Conservation (phyloP, 108 stramenopile genomes). For the Tribonema minus region DNA sequence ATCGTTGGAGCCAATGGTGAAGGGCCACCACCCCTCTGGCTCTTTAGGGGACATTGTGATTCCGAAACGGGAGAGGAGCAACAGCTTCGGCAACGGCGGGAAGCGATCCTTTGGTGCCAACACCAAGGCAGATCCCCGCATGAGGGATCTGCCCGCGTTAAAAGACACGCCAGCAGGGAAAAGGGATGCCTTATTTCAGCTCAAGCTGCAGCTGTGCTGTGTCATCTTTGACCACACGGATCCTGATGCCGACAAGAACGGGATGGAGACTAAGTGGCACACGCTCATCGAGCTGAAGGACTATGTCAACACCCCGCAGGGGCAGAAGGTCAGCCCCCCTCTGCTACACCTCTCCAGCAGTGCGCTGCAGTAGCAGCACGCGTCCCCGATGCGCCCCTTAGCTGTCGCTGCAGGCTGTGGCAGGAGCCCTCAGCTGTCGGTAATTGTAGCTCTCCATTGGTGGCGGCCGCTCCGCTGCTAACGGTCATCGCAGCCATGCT, state of each 20-base stretch:
- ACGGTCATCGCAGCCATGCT: too few relatives aligned
- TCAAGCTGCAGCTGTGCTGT: constrained; percentile 27
- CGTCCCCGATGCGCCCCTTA: too few relatives aligned
- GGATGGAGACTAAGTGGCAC: constrained; percentile 86
- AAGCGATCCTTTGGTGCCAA: not conserved
- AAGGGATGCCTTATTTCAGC: constrained; percentile 11
- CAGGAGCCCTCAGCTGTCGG: too few relatives aligned
- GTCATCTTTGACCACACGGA: constrained; percentile 20
- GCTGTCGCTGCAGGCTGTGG: too few relatives aligned
- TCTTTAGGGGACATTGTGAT: not conserved
- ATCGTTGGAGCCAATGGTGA: too few relatives aligned
- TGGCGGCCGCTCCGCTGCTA: too few relatives aligned
- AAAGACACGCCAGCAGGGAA: not conserved
- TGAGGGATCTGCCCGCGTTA: not conserved
- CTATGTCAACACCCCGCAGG: constrained; percentile 88
- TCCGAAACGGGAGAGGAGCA: not conserved
- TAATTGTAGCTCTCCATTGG: too few relatives aligned
- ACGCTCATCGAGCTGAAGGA: constrained; percentile 90
- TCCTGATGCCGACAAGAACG: constrained; percentile 62
- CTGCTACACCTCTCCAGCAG: too few relatives aligned
- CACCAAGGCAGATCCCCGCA: not conserved
- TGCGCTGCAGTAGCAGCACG: too few relatives aligned
- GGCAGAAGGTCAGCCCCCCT: constrained; percentile 96
- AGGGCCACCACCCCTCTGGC: too few relatives aligned
- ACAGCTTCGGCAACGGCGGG: not conserved